Evolutionary conservation across 2,329 filamentous ascomycete genomes (phyloP), one percentile per base, ranked within the genome.

Genomic region (Monilinia fructigena): DNA sequence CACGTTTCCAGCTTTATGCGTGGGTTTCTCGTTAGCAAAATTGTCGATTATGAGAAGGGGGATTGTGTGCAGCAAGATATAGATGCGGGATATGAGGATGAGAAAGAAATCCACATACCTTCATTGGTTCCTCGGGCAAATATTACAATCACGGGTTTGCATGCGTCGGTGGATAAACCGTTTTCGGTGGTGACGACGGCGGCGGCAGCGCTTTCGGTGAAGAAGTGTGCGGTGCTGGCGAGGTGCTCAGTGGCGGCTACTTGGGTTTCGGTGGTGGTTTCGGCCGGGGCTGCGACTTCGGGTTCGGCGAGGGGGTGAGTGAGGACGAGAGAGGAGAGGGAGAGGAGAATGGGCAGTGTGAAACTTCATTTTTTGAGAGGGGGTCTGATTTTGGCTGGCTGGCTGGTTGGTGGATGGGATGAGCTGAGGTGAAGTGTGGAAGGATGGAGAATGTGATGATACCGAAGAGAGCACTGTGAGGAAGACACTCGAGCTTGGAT

Each of bases 61-160:
- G 20, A 3, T 23, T 11, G 26, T 6, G 10, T 4, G 8, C 12
- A 53, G 16, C 8, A 0, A 7, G 7, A 18, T 20, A 3, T 18
- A 58, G 16, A 4, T n/a, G 28, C 5, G 14, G 10, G 6, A n/a
- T 2, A 14, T n/a, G 26, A 45, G 26, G 14, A 28, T 23, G 1
- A 12, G 8, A 20, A 56, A 14, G 12, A 31, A 14, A 2, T 1
- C 11, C 31, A 38, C 56, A 60, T 50, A 60, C 56, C 56, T 70
- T 83, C 82, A 18, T 78, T 80, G 11, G 81, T 82, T 23, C 80
- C 82, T 58, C 81, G 78, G 10, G 81, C 81, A 68, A 80, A 83
- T 55, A 83, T 79, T 61, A 83, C 55, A 53, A 65, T 65, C 11
- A 65, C 63, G 7, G 63, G n/a, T 10, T 65, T 65, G 1, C 63